These are phyloP conservation scores for Botrytis fragariae DNA, from an alignment of 2,329 filamentous ascomycete genomes.

Conservation along the genomic window DNA sequence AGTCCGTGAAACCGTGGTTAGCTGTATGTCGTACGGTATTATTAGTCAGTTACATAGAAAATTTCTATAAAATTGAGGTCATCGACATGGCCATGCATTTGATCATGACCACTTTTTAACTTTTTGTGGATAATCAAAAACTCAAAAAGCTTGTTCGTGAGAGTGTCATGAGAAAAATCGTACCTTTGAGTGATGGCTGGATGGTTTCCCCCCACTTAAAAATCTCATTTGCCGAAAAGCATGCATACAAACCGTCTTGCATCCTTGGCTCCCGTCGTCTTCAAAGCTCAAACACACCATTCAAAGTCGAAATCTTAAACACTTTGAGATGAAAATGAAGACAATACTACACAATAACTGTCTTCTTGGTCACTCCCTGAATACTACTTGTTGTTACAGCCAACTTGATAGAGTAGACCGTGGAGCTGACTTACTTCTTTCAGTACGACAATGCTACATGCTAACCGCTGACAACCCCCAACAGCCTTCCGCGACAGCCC, in stretches of 20 bases:
- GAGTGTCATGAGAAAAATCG: constrained; percentile 2
- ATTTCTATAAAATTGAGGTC: background rate
- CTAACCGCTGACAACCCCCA: constrained; percentile 14
- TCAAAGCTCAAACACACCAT: constrained; percentile 7
- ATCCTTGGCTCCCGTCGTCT: constrained; percentile 8
- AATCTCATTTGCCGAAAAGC: constrained; percentile 16
- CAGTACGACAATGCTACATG: background rate
- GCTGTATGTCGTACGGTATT: too few relatives aligned
- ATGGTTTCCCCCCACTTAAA: background rate
- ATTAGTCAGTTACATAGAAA: background rate
- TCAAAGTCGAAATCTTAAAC: background rate
- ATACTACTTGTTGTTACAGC: background rate
- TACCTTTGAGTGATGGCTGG: background rate
- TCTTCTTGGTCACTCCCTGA: background rate
- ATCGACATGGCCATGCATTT: background rate
- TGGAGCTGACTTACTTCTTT: constrained; percentile 9
- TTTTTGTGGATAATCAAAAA: background rate
- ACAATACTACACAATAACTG: background rate
- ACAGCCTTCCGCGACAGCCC: constrained; percentile 5
- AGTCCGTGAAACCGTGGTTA: background rate
- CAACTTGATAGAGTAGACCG: background rate
- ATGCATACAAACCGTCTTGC: constrained; percentile 13
- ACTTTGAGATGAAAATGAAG: background rate
- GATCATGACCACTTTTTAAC: constrained; percentile 1
- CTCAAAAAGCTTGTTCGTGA: constrained; percentile 9